Base-by-base conservation (phyloP, 805 yeast species). In the Kregervanrija pseudodelftensis region DNA sequence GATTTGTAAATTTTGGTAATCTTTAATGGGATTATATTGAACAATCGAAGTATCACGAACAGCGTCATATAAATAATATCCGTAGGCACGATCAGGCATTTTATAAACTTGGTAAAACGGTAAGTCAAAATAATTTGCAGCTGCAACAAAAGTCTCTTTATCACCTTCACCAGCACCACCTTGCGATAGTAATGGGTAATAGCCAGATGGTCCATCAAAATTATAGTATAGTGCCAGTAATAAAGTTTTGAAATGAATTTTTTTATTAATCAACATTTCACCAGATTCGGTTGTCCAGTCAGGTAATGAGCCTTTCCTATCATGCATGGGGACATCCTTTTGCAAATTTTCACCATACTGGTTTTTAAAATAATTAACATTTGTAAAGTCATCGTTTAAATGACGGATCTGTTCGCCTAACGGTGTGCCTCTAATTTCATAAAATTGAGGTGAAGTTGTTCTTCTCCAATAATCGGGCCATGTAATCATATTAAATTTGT, bases 401-500 rank as follows among this genome's bases (percentile, higher is more conserved):
- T 70, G 66, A 22, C 70, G 65, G 2, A 64, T 59, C 33, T 67
- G 63, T 5, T 49, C 57, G 50, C 61, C 66, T 34, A 66, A 67
- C 58, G 56, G 47, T 1, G 66, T 55, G 10, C 60, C 63, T 12
- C 85, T 78, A 46, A 83, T 77, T 12, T 77, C 77, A 55, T 75
- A 78, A 56, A 63, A 80, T 33, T 63, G 63, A 13, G 85, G 86
- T 45, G 73, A 69, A 2, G 85, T 80, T 12, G 83, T 73, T 57
- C 86, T 67, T 57, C 76, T 69, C 87, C 88, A 82, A 47, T 77
- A 77, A 61, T 82, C 88, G 1, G 88, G 88, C 88, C 88, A 82
- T 15, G 77, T 73, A 12, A 80, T 68, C 59, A 80, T 61, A 0
- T 77, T 74, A n/a, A 62, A 59, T 9, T 66, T 58, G 30, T 63